These are phyloP conservation scores for Tylopilus vinaceipallidus DNA, from an alignment of 768 basidiomycete species.

Conservation along the genomic window DNA sequence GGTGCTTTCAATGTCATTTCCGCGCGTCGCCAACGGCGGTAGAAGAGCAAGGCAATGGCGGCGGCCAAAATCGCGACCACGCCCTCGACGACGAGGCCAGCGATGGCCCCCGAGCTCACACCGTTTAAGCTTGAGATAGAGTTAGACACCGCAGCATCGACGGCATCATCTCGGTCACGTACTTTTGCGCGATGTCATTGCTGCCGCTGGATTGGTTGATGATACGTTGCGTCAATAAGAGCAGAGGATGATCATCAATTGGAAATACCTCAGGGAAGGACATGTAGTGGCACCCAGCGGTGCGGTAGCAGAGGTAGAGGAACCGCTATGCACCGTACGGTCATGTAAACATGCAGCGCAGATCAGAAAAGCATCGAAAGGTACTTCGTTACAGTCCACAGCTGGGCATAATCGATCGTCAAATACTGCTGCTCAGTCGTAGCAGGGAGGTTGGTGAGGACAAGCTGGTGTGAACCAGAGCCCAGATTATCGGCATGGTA, in stretches of 20 bases:
- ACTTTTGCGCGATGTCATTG: constrained; percentile 9
- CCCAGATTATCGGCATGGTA: constrained; percentile 40
- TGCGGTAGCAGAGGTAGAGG: background rate
- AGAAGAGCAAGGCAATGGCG: constrained; percentile 17
- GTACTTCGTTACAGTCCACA: constrained; percentile 22
- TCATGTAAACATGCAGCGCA: background rate
- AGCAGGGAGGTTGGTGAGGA: constrained; percentile 32
- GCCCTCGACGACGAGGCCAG: constrained; percentile 19
- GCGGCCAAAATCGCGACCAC: constrained; percentile 15
- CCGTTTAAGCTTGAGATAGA: constrained; percentile 12
- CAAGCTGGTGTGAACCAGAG: constrained; percentile 34
- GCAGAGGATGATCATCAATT: background rate
- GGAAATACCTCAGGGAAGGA: constrained; percentile 5
- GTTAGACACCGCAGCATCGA: background rate
- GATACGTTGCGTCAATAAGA: background rate
- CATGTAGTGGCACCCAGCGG: background rate
- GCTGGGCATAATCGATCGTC: constrained; percentile 34
- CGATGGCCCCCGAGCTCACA: constrained; percentile 23
- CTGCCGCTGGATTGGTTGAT: background rate
- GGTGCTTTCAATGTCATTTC: background rate
- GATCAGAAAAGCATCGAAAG: background rate
- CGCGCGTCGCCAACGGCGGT: constrained; percentile 20
- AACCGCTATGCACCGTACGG: background rate
- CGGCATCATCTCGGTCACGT: background rate
- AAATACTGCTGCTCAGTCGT: constrained; percentile 21